A percentile compares a stretch with the other conserved stretches of the same genome.
These are phyloP conservation scores for Penicillium fuscoglaucum DNA, from an alignment of 2,329 filamentous ascomycete genomes.

Conservation along the genomic window DNA sequence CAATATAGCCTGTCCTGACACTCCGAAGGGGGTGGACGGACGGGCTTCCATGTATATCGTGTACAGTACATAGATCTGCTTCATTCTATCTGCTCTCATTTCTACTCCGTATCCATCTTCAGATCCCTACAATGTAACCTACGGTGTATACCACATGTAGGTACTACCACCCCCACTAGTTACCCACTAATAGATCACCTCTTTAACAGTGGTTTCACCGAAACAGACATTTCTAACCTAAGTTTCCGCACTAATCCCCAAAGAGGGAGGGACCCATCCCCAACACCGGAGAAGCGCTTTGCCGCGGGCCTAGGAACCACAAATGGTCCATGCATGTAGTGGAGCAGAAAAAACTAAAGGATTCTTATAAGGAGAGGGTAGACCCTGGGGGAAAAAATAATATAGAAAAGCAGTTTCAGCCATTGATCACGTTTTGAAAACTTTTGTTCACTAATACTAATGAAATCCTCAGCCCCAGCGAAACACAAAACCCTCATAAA, in stretches of 20 bases:
- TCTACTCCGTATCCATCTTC: background rate
- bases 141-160: background rate
- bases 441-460: background rate
- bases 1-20: background rate
- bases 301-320: background rate
- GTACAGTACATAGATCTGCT: conserved; percentile 36
- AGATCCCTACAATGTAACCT: background rate
- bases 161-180: background rate
- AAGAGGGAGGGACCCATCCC: background rate
- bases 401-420: background rate
- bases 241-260: conserved; percentile 3
- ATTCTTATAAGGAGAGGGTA: background rate
- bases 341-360: conserved; percentile 1
- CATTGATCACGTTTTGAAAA: background rate
- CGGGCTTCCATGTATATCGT: conserved; percentile 31
- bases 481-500: conserved; percentile 3
- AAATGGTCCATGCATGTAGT: conserved; percentile 5
- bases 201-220: background rate
- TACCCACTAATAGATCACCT: background rate
- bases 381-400: background rate
- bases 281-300: conserved; percentile 13
- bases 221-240: background rate
- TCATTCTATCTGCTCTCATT: conserved; percentile 14
- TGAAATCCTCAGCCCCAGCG: background rate
- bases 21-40: conserved; percentile 10